Conservation (phyloP, 2,329 filamentous ascomycete species). For the Gaeumannomyces tritici region DNA sequence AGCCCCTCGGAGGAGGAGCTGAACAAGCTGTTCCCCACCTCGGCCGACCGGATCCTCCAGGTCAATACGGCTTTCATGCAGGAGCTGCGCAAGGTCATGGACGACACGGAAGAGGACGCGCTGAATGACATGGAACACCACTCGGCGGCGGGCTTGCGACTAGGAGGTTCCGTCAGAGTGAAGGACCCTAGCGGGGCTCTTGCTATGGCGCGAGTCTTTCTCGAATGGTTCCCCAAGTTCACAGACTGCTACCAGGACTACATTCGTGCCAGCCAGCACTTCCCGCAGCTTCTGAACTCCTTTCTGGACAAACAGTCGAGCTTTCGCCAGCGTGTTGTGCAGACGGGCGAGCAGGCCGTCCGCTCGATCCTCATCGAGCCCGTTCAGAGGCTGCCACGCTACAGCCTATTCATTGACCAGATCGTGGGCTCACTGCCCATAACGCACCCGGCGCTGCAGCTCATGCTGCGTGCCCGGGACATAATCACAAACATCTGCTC, state of each 20-base stretch:
- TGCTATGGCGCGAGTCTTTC: constrained; percentile 68
- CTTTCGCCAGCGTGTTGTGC: constrained; percentile 69
- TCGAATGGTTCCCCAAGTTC: constrained; percentile 91
- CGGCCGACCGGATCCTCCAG: constrained; percentile 69
- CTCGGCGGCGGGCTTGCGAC: constrained; percentile 34
- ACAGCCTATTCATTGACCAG: constrained; percentile 93
- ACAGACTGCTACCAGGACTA: constrained; percentile 88
- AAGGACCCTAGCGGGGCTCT: constrained; percentile 71
- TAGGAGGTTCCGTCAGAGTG: constrained; percentile 32
- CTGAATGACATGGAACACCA: constrained; percentile 59
- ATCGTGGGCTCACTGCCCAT: constrained; percentile 81
- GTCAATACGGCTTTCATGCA: constrained; percentile 75
- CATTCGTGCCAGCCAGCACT: constrained; percentile 80
- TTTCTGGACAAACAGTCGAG: constrained; percentile 76
- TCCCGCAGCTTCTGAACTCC: constrained; percentile 68
- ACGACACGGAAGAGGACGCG: constrained; percentile 75
- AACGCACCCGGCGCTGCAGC: constrained; percentile 73
- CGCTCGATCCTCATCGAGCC: constrained; percentile 93
- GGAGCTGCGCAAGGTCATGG: constrained; percentile 65
- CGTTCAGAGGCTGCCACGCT: constrained; percentile 86
- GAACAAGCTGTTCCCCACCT: constrained; percentile 69
- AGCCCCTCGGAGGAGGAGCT: constrained; percentile 66
- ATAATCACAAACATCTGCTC: constrained; percentile 96
- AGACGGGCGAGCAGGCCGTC: constrained; percentile 81
- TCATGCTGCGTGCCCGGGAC: constrained; percentile 80